Evolutionary conservation across 192 early-diverging fungal species (phyloP).

Genomic region (Coemansia sp.): DNA sequence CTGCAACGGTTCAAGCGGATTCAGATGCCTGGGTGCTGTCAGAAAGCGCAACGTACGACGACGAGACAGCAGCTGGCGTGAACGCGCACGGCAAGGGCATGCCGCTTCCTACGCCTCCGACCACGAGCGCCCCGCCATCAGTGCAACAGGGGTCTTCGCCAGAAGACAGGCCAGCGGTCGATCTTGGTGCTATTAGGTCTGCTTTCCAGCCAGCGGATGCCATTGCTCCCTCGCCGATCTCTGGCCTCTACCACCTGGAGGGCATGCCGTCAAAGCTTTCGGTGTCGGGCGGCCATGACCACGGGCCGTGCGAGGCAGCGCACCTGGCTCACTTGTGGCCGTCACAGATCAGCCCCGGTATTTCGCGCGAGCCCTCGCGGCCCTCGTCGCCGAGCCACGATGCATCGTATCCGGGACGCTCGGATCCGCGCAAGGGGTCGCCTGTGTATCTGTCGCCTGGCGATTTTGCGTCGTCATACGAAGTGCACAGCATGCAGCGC

Average conservation of each 20-base stretch:
- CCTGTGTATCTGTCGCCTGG: constrained; percentile 46
- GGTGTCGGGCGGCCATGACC: constrained; percentile 43
- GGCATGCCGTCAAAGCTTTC: constrained; percentile 42
- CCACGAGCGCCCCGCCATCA: constrained; percentile 17
- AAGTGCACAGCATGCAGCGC: constrained; percentile 30
- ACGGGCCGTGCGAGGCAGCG: constrained; percentile 10
- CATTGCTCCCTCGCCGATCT: neutral
- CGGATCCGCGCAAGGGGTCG: constrained; percentile 47
- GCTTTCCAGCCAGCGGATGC: constrained; percentile 12
- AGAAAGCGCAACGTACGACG: neutral
- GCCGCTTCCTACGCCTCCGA: constrained; percentile 19
- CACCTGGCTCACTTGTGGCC: constrained; percentile 46
- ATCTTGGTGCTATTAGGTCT: constrained; percentile 4
- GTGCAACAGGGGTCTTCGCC: constrained; percentile 11
- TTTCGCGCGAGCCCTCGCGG: constrained; percentile 37
- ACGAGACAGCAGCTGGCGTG: neutral
- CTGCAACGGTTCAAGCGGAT: constrained; percentile 6
- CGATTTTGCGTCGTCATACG: constrained; percentile 46
- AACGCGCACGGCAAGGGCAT: neutral
- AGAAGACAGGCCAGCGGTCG: neutral
- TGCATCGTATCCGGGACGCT: constrained; percentile 25
- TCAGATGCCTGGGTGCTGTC: neutral
- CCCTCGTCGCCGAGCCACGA: constrained; percentile 16
- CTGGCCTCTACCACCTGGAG: constrained; percentile 1
- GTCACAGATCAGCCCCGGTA: constrained; percentile 49